Evolutionary conservation across 441 rosid species (phyloP), one percentile per base, ranked within the genome.

Genomic region (Adansonia madagascariensis): DNA sequence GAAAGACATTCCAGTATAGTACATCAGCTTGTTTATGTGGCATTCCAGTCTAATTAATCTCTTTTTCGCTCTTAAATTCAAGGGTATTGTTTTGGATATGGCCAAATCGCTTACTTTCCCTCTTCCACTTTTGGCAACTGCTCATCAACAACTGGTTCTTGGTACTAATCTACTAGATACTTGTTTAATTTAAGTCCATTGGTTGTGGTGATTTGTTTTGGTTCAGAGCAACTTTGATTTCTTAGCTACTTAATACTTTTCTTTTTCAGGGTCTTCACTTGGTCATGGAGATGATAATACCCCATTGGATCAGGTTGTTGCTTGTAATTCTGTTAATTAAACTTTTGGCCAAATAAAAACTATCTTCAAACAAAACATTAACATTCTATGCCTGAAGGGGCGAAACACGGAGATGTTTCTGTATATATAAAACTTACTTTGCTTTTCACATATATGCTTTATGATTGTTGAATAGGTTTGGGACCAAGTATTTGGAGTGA

Each of bases 31-130:
- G 50, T 64, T 69, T 60, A 31, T 7, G 31, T 56, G 74, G 65
- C 41, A 60, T 77, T 61, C 7, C 66, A 73, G 22, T 76, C 83
- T 80, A 22, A 72, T 71, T 78, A 73, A 75, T 61, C 50, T 73
- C 66, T 79, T 64, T 70, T 50, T 70, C 75, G 18, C 57, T 70
- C 43, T 50, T 3, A 71, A 80, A 85, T 84, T 81, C 76, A 79
- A 96, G 99, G 96, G 93, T 35, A 55, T 73, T 76, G 87, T 89
- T 81, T 77, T 90, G 85, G 90, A 89, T 80, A 84, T 81, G 87
- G 98, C 98, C 80, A 96, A 92, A 80, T 85, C 82, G 6, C 90
- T 91, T 55, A 75, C 85, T 62, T 96, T 96, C 84, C 98, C 98
- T 81, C 89, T 89, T 84, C 98, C 95, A 41, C 93, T 96, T 80